A percentile compares a stretch with the other conserved stretches of the same genome.
Conservation (phyloP, 2,329 filamentous ascomycete genomes). For the Aspergillus udagawae region DNA sequence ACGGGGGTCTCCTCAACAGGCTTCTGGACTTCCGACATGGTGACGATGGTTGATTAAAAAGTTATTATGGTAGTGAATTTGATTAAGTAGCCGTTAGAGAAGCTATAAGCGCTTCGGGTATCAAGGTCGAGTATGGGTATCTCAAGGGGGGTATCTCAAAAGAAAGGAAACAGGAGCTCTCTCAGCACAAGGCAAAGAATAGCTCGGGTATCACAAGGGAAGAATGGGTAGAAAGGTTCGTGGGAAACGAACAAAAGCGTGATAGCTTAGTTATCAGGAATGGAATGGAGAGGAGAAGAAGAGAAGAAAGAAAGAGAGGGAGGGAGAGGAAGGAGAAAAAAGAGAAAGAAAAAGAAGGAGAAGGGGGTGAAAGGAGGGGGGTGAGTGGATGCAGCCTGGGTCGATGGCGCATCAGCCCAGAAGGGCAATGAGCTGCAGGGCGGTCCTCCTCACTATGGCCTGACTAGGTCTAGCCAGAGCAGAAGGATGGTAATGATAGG, state of each 20-base stretch:
- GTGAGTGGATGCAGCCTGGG: slow-evolving; percentile 6
- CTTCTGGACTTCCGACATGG: slow-evolving; percentile 73
- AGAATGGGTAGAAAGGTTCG: slow-evolving; percentile 19
- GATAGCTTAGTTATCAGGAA: slow-evolving; percentile 12
- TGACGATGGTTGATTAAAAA: slow-evolving; percentile 30
- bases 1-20: slow-evolving; percentile 58
- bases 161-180: slow-evolving; percentile 27
- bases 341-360: slow-evolving; percentile 23
- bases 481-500: slow-evolving; percentile 1
- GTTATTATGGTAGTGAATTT: slow-evolving; percentile 19
- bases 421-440: slow-evolving; percentile 24
- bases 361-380: slow-evolving; percentile 13
- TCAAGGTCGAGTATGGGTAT: slow-evolving; percentile 20
- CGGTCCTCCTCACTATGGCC: slow-evolving; percentile 10
- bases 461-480: slow-evolving; percentile 2
- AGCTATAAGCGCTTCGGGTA: slow-evolving; percentile 17
- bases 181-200: slow-evolving; percentile 29
- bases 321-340: slow-evolving; percentile 18
- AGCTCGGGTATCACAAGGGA: slow-evolving; percentile 38
- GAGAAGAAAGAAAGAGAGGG: slow-evolving; percentile 16
- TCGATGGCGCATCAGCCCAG: slow-evolving; percentile 3
- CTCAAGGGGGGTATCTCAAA: slow-evolving; percentile 33
- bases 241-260: slow-evolving; percentile 16
- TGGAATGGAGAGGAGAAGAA: slow-evolving; percentile 19
- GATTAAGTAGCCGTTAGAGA: slow-evolving; percentile 12